phyloP scores from a whole-genome alignment of 352 stramenopile genomes.

The Phytopythium cucurbitacearum region DNA sequence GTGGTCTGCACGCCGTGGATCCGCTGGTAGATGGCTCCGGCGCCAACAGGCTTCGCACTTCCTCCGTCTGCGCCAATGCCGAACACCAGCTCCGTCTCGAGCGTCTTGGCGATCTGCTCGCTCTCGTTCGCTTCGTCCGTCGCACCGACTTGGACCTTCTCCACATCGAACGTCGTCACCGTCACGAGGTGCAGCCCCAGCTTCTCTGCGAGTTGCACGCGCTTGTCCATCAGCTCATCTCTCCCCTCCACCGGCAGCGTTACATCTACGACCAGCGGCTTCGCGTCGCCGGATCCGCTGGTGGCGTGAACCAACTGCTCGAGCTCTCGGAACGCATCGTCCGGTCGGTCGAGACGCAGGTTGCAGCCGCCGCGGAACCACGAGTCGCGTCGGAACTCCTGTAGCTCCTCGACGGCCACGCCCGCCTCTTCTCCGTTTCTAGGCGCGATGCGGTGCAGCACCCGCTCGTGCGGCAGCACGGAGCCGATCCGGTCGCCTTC shows the following conservation, averaged over 20 bases:
- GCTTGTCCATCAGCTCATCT: constrained; percentile 25
- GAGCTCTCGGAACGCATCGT: constrained; percentile 72
- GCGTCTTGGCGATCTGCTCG: constrained; percentile 42
- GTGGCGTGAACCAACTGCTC: constrained; percentile 22
- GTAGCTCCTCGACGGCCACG: constrained; percentile 35
- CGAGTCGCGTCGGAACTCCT: constrained; percentile 42
- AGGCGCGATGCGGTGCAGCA: constrained; percentile 46
- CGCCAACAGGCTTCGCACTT: constrained; percentile 11
- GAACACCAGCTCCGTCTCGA: constrained; percentile 72
- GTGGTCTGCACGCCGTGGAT: constrained; percentile 18
- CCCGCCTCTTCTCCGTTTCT: too few relatives aligned
- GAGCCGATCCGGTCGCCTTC: constrained; percentile 25
- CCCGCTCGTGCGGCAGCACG: constrained; percentile 50
- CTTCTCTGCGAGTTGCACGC: constrained; percentile 28
- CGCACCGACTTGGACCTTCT: constrained; percentile 15
- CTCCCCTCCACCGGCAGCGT: constrained; percentile 45
- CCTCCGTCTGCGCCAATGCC: constrained; percentile 24
- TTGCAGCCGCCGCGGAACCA: constrained; percentile 35
- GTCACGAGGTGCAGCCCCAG: constrained; percentile 44
- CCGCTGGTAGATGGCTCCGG: constrained; percentile 68
- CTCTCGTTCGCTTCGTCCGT: constrained; percentile 20
- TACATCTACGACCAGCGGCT: constrained; percentile 46
- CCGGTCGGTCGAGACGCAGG: constrained; percentile 56
- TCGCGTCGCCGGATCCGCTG: constrained; percentile 2
- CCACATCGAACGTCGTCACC: constrained; percentile 47